A percentile compares a stretch with the other conserved stretches of the same genome.
phyloP scores from a whole-genome alignment of 495 filamentous ascomycete species.

The Daldinia decipiens region DNA sequence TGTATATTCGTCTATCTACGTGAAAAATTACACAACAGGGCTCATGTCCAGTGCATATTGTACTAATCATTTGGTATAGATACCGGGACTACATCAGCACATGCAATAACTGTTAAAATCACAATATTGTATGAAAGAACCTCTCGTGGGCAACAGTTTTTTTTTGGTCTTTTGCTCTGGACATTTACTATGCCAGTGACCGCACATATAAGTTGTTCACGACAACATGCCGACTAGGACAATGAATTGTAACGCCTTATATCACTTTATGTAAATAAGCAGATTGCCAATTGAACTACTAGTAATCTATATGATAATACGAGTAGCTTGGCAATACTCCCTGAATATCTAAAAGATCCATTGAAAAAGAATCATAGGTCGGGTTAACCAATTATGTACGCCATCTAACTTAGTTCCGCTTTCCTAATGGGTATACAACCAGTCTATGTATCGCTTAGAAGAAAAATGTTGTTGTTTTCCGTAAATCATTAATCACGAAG shows the following conservation, averaged over 20 bases:
- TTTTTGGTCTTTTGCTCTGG: too few relatives aligned
- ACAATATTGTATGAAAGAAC: too few relatives aligned
- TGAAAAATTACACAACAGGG: not conserved
- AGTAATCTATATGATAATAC: not conserved
- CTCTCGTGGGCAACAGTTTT: too few relatives aligned
- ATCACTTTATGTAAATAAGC: not conserved
- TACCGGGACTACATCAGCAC: too few relatives aligned
- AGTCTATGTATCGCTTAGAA: not conserved
- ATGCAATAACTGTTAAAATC: too few relatives aligned
- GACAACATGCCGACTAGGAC: too few relatives aligned
- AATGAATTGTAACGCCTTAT: not conserved
- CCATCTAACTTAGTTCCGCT: not conserved
- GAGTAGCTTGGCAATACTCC: too few relatives aligned
- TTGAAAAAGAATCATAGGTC: not conserved
- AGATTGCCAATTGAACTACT: not conserved
- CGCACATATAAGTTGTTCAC: too few relatives aligned
- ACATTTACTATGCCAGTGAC: too few relatives aligned
- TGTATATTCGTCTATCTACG: too few relatives aligned
- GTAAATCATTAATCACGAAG: not conserved
- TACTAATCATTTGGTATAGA: too few relatives aligned
- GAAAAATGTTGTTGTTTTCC: not conserved
- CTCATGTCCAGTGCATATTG: not conserved
- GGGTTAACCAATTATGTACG: not conserved
- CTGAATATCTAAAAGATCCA: too few relatives aligned
- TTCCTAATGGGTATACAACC: slow-evolving; percentile 3